Evolutionary conservation across 1,284 basidiomycete species (phyloP), one percentile per base, ranked within the genome.

Genomic region (Sanghuangporus weigelae): DNA sequence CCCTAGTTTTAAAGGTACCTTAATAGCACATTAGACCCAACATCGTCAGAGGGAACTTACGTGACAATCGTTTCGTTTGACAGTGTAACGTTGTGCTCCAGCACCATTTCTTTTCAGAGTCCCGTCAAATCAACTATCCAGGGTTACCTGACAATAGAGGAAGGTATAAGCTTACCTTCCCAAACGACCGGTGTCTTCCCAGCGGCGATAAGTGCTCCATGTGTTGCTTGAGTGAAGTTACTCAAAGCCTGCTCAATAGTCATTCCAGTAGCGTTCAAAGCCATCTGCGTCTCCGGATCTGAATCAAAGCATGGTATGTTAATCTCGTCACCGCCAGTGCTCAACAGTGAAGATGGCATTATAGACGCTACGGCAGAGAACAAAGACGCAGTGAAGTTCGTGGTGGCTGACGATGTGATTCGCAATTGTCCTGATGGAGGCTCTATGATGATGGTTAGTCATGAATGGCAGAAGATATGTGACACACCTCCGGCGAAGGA

Each of bases 291-390:
- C 64, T 79, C 74, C 5, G 74, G 69, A 71, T 93, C 91, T 35
- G 84, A 72, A 0, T 76, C 75, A 71, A 91, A 94, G 74, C 91
- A 93, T 49, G 79, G 78, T 8, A 73, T 71, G 71, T 93, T 93
- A 66, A 95, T 73, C 74, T 95, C 93, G 71, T 95, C 93, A 0
- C 93, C 93, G 1, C 93, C 93, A 0, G 90, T 90, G 67, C 84
- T 85, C 72, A 95, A 85, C 64, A 90, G 79, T 26, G 73, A 78
- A 16, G 86, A 84, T 0, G 84, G 82, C 67, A 89, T 81, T 42
- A 83, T 73, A 19, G 74, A 71, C 1, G 81, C 73, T 1, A 77
- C 71, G 0, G 74, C 71, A 7, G 71, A 67, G 66, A 88, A 78
- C 36, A 90, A 71, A 8, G 73, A 72, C 6, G 74, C 70, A 8